Percentiles rank a stretch among this genome's conserved stretches.
Conservation (phyloP, 2,329 filamentous ascomycete genomes). For the Venturia aucupariae region DNA sequence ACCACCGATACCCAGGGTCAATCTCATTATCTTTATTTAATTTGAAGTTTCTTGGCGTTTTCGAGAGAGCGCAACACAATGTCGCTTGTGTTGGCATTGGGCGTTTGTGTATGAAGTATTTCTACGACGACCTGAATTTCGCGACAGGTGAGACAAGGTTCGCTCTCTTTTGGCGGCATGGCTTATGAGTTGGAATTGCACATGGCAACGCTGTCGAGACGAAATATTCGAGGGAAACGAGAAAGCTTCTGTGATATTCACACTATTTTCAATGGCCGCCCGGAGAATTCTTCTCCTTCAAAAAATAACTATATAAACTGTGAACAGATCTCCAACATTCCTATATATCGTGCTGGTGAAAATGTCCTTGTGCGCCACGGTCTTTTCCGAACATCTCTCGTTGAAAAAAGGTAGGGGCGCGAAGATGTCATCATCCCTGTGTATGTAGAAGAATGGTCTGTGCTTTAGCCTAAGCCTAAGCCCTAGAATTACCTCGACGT, state of each 20-base stretch:
- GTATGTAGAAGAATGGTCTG: too few relatives aligned
- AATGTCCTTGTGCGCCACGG: too few relatives aligned
- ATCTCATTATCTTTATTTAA: not conserved
- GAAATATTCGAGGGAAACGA: not conserved
- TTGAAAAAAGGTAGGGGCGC: too few relatives aligned
- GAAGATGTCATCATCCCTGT: too few relatives aligned
- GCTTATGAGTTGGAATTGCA: not conserved
- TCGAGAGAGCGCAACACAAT: not conserved
- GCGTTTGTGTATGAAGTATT: not conserved
- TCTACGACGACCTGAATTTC: not conserved
- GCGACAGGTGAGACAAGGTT: not conserved
- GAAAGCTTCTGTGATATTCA: not conserved
- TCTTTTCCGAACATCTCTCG: too few relatives aligned
- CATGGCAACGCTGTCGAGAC: not conserved
- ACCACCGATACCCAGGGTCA: constrained; percentile 1
- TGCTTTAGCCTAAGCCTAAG: too few relatives aligned
- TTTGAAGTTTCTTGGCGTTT: not conserved
- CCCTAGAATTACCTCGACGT: too few relatives aligned
- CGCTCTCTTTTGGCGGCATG: not conserved
- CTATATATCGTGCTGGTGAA: too few relatives aligned
- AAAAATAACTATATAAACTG: not conserved
- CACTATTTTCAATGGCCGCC: not conserved
- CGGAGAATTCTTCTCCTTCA: not conserved
- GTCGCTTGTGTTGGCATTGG: not conserved
- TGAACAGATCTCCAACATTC: too few relatives aligned